Evolutionary conservation across 2,329 filamentous ascomycete genomes (phyloP).

Genomic region (Ustulina deusta): DNA sequence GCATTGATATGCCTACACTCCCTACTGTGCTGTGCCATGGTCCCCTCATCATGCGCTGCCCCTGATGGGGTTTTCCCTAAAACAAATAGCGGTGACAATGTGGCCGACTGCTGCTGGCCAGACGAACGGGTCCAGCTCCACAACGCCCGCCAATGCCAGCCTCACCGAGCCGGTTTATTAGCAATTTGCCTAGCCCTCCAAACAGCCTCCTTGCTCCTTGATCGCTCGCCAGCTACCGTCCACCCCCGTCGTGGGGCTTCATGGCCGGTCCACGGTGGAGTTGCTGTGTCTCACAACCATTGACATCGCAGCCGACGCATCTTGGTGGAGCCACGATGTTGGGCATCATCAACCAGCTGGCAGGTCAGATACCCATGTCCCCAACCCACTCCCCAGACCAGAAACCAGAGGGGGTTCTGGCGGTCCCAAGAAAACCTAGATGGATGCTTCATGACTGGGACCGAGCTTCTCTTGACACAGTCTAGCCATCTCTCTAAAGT

Average conservation of each 20-base stretch:
- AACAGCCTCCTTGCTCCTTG: constrained; percentile 16
- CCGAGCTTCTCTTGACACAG: constrained; percentile 31
- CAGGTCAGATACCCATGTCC: constrained; percentile 27
- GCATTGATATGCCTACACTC: background rate
- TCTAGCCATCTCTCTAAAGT: constrained; percentile 33
- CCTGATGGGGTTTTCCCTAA: constrained; percentile 34
- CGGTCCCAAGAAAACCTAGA: constrained; percentile 23
- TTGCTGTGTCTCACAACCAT: constrained; percentile 43
- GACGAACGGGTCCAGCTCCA: constrained; percentile 44
- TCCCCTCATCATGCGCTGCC: constrained; percentile 21
- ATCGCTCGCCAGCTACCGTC: constrained; percentile 29
- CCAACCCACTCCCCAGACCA: constrained; percentile 40
- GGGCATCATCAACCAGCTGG: constrained; percentile 49
- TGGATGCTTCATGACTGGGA: constrained; percentile 29
- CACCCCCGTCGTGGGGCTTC: constrained; percentile 37
- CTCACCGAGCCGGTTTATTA: constrained; percentile 43
- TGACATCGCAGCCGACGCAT: constrained; percentile 49
- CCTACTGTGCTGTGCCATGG: constrained; percentile 1
- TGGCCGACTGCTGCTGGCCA: constrained; percentile 48
- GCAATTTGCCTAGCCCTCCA: constrained; percentile 5
- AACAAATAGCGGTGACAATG: constrained; percentile 52
- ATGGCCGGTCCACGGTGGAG: constrained; percentile 44
- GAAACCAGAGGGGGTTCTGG: constrained; percentile 26
- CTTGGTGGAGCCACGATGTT: constrained; percentile 49
- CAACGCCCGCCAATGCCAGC: constrained; percentile 46